Percentiles rank a stretch among this genome's conserved stretches.
phyloP scores from a whole-genome alignment of 208 protist genomes.

The Crithidia thermophila region DNA sequence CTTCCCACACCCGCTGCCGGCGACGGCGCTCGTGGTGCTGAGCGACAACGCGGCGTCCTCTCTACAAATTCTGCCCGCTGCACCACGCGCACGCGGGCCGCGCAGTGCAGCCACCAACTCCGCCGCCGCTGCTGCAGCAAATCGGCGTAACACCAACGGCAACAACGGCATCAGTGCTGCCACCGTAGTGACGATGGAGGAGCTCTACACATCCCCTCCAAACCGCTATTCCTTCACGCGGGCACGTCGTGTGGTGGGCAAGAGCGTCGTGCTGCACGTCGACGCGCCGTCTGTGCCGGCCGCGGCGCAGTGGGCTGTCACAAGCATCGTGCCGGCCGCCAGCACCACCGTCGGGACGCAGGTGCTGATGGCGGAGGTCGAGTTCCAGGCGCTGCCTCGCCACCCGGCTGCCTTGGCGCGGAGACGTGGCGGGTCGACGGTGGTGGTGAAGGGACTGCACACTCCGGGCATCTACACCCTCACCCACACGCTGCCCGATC shows the following conservation, averaged over 20 bases:
- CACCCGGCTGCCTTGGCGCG: slow-evolving; percentile 47
- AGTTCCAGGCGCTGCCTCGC: slow-evolving; percentile 44
- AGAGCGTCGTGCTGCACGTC: slow-evolving; percentile 67
- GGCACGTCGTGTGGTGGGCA: slow-evolving; percentile 57
- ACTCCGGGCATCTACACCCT: slow-evolving; percentile 84
- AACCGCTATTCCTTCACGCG: slow-evolving; percentile 21
- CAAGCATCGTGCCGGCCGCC: slow-evolving; percentile 37
- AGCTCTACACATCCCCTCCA: slow-evolving; percentile 17
- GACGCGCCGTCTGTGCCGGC: slow-evolving; percentile 37
- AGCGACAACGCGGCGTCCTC: slow-evolving; percentile 57
- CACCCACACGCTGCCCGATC: slow-evolving; percentile 58
- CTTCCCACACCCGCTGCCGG: slow-evolving; percentile 46
- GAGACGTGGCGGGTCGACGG: slow-evolving; percentile 56
- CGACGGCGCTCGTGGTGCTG: slow-evolving; percentile 49
- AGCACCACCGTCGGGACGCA: slow-evolving; percentile 38
- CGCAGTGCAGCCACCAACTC: background rate
- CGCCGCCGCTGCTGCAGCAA: background rate
- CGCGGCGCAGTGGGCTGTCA: slow-evolving; percentile 45
- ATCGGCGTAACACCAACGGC: too few species aligned
- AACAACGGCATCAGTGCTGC: background rate
- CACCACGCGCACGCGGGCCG: background rate
- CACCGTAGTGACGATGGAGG: slow-evolving; percentile 15
- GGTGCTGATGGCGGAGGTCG: slow-evolving; percentile 50
- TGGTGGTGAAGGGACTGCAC: slow-evolving; percentile 52
- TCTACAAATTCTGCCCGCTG: slow-evolving; percentile 16